Evolutionary conservation across 2,329 filamentous ascomycete genomes (phyloP), one percentile per base, ranked within the genome.

Genomic region (Cladosporium sp.): DNA sequence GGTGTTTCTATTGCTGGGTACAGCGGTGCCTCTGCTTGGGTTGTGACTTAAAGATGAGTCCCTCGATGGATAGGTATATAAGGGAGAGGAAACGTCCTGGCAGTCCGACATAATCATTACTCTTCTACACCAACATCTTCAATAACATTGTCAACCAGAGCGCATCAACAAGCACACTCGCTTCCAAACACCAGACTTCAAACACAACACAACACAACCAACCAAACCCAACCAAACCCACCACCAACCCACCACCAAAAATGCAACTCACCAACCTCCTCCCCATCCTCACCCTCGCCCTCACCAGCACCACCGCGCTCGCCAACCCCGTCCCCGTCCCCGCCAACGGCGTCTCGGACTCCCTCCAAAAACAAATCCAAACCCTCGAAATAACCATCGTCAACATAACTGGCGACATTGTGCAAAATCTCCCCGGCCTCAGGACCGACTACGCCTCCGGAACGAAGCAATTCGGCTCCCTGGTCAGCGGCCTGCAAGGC

Each of bases 321-420:
- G 34, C 43, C 15, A 29, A 8, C 20, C 32, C 43, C 8, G 34
- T 37, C 18, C 43, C 43, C 13, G 30, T 45, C 34, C 43, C 34
- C 22, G 20, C 43, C 20, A 47, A 47, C 34, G 43, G 34, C n/a
- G 19, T 17, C 3, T 17, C 17, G 8, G 34, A 47, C 34, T 44
- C 42, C 29, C 20, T 27, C 22, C 43, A 47, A 19, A 47, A 47
- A 18, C 32, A 47, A 47, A 47, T 47, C 22, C 43, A 39, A 27
- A 12, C 20, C n/a, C 36, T 47, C 30, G 34, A 47, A 30, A 39
- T 39, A 8, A 47, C 43, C 32, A 47, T 47, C 34, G 29, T 47
- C 43, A 47, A 47, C 43, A 38, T 47, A 12, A 47, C 43, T 20
- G 29, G 30, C 43, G 34, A 37, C 20, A 47, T 47, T 15, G 34